These are phyloP conservation scores for Auriscalpium microsporum DNA, from an alignment of 768 basidiomycete genomes.

Conservation along the genomic window DNA sequence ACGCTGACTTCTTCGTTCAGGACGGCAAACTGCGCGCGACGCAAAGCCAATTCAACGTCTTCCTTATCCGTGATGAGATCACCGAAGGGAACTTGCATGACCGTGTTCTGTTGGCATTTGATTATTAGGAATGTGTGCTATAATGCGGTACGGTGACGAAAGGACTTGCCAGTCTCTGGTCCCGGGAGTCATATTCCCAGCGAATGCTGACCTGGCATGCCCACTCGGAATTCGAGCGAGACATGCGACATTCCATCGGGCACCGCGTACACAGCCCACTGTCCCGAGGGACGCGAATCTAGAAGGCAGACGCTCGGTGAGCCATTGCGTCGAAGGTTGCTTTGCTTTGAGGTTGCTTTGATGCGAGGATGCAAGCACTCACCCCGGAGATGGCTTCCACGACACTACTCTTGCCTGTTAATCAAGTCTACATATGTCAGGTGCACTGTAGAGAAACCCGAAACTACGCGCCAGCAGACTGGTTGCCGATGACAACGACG, in stretches of 20 bases:
- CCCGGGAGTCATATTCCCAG: slow-evolving; percentile 28
- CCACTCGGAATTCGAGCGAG: slow-evolving; percentile 13
- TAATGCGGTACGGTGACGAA: neutral
- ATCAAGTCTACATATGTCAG: neutral
- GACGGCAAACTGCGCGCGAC: slow-evolving; percentile 53
- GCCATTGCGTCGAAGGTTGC: neutral
- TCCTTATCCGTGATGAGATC: slow-evolving; percentile 29
- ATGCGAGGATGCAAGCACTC: neutral
- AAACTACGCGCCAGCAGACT: neutral
- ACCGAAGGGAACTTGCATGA: slow-evolving; percentile 35
- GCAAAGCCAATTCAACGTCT: slow-evolving; percentile 45
- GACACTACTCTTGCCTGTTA: slow-evolving; percentile 2
- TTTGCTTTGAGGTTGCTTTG: too few relatives aligned
- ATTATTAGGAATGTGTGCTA: neutral
- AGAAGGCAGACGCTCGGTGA: neutral
- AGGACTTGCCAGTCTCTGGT: slow-evolving; percentile 10
- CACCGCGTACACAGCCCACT: slow-evolving; percentile 31
- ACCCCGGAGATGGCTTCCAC: neutral
- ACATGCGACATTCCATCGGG: slow-evolving; percentile 2
- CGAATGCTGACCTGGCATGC: slow-evolving; percentile 35
- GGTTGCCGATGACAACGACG: slow-evolving; percentile 38
- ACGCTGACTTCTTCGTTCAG: slow-evolving; percentile 35
- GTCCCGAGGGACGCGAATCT: slow-evolving; percentile 38
- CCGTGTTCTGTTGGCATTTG: slow-evolving; percentile 4
- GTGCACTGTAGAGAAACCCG: neutral